Evolutionary conservation across 345 rosid genomes (phyloP).

Genomic region (Cardiospermum halicacabum): DNA sequence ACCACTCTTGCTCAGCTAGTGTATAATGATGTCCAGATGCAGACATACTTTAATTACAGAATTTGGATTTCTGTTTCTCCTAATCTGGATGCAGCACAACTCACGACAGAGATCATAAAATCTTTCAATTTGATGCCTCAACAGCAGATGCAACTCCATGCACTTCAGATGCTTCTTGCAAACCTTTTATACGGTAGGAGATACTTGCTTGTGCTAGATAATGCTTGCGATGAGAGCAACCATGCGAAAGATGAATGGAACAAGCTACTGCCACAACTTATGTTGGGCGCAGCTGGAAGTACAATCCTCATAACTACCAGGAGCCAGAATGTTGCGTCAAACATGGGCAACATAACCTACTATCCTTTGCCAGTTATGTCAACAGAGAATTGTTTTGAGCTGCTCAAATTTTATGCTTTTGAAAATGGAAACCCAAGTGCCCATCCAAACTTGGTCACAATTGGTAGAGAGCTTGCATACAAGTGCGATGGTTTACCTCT

Average conservation of each 20-base stretch:
- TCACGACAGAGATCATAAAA: slow-evolving; percentile 8
- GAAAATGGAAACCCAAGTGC: not conserved
- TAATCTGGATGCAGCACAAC: slow-evolving; percentile 15
- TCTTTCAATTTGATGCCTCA: slow-evolving; percentile 3
- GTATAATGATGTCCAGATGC: slow-evolving; percentile 19
- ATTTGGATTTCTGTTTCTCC: slow-evolving; percentile 25
- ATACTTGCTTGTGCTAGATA: slow-evolving; percentile 19
- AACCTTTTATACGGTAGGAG: not conserved
- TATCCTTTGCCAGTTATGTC: not conserved
- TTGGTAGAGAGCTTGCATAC: slow-evolving; percentile 5
- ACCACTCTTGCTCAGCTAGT: slow-evolving; percentile 15
- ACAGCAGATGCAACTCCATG: slow-evolving; percentile 1
- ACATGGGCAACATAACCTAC: not conserved
- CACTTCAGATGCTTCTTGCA: not conserved
- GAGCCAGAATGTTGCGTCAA: slow-evolving; percentile 6
- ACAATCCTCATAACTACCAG: slow-evolving; percentile 17
- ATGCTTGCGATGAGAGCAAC: slow-evolving; percentile 9
- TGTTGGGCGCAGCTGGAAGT: slow-evolving; percentile 12
- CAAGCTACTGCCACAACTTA: not conserved
- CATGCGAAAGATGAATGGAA: not conserved
- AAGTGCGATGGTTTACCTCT: slow-evolving; percentile 30
- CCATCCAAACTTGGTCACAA: not conserved
- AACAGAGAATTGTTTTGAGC: not conserved
- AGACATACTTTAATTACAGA: slow-evolving; percentile 8
- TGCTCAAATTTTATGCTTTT: not conserved